Percentiles rank a stretch among this genome's conserved stretches.
These are phyloP conservation scores for Sphaerulina vaccinii DNA, from an alignment of 2,329 filamentous ascomycete genomes.

Conservation along the genomic window DNA sequence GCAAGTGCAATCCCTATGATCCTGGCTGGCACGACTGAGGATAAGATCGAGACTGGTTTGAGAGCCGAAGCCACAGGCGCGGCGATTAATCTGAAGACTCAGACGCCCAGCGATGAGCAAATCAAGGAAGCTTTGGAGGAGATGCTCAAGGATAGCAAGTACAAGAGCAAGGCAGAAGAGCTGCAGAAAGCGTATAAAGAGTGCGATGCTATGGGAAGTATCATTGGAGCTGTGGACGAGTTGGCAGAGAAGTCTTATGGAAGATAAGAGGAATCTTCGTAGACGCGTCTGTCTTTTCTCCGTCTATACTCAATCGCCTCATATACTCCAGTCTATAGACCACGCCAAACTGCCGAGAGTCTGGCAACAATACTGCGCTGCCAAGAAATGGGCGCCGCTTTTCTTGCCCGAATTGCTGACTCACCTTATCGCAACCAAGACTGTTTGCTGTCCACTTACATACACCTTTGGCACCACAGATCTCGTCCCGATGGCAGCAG, in stretches of 20 bases:
- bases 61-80: slow-evolving; percentile 48
- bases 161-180: slow-evolving; percentile 25
- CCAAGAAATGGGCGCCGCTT: slow-evolving; percentile 5
- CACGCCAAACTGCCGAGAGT: no score
- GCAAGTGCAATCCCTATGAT: slow-evolving; percentile 51
- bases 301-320: no score
- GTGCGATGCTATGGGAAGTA: slow-evolving; percentile 25
- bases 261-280: no score
- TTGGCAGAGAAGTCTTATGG: slow-evolving; percentile 3
- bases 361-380: not conserved
- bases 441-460: no score
- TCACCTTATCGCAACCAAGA: no score
- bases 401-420: not conserved
- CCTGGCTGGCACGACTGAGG: slow-evolving; percentile 43
- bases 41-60: slow-evolving; percentile 44
- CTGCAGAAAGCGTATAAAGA: slow-evolving; percentile 28
- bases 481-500: slow-evolving; percentile 9
- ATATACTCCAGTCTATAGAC: no score
- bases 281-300: no score
- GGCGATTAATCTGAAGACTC: slow-evolving; percentile 46
- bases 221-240: slow-evolving; percentile 16
- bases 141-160: slow-evolving; percentile 21
- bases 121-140: slow-evolving; percentile 19
- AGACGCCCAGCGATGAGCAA: slow-evolving; percentile 29
- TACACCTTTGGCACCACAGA: not conserved